A percentile compares a stretch with the other conserved stretches of the same genome.
Conservation (phyloP, 805 yeast genomes). For the Yamadazyma laniorum region DNA sequence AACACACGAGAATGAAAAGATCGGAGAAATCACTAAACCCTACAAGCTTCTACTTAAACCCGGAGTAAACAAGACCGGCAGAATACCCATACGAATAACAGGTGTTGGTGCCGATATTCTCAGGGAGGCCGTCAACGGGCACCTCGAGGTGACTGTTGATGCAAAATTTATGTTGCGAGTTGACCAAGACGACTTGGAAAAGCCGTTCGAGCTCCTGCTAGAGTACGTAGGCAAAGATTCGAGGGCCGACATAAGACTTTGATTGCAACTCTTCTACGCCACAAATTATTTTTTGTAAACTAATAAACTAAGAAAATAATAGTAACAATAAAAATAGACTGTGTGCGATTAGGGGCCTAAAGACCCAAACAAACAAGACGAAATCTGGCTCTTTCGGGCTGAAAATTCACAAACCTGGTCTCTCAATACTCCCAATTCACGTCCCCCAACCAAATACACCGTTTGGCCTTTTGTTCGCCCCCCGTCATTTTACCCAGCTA, state of each 20-base stretch:
- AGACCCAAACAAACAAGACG: no score
- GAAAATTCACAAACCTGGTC: no score
- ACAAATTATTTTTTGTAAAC: no score
- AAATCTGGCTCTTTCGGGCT: no score
- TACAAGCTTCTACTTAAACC: slow-evolving; percentile 48
- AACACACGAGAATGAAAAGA: slow-evolving; percentile 40
- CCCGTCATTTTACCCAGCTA: no score
- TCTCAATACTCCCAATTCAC: no score
- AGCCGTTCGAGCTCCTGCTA: slow-evolving; percentile 35
- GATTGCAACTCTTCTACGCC: background rate
- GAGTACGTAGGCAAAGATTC: slow-evolving; percentile 47
- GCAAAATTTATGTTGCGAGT: slow-evolving; percentile 43
- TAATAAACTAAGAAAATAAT: no score
- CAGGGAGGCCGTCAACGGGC: slow-evolving; percentile 50
- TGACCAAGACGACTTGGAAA: slow-evolving; percentile 19
- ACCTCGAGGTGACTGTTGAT: slow-evolving; percentile 44
- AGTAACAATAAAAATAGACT: no score
- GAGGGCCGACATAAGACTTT: slow-evolving; percentile 36
- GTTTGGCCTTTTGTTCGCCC: no score
- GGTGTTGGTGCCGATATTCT: slow-evolving; percentile 50
- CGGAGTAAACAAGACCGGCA: slow-evolving; percentile 49
- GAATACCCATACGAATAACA: slow-evolving; percentile 48
- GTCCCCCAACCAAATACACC: no score
- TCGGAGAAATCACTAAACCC: slow-evolving; percentile 46
- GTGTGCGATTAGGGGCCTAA: no score